phyloP scores from a whole-genome alignment of 805 yeast genomes.

The Ogataea corticis region DNA sequence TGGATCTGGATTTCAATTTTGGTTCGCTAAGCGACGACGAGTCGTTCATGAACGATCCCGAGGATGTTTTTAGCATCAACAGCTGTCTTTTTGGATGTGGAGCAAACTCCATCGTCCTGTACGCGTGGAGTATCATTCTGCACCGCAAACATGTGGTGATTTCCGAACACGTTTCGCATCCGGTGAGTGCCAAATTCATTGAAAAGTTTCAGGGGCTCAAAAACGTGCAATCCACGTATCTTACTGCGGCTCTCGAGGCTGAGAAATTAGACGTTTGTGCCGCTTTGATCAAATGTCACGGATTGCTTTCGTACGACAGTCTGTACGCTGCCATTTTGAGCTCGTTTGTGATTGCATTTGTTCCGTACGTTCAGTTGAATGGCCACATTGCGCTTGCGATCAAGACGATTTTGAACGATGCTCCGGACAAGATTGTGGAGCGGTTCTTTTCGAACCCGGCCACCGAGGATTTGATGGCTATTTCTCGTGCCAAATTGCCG shows the following conservation, averaged over 20 bases:
- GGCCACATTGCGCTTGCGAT: conserved; percentile 45
- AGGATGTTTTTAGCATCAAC: conserved; percentile 32
- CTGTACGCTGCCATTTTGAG: conserved; percentile 52
- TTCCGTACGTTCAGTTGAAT: conserved; percentile 51
- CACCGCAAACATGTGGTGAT: conserved; percentile 50
- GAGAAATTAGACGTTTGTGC: conserved; percentile 45
- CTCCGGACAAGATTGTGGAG: conserved; percentile 46
- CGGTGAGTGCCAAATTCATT: conserved; percentile 21
- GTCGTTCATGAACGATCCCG: conserved; percentile 45
- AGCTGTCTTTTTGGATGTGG: conserved; percentile 30
- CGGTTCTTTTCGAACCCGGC: conserved; percentile 48
- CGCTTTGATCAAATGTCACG: conserved; percentile 42
- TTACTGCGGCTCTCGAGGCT: conserved; percentile 41
- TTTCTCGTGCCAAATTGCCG: conserved; percentile 78
- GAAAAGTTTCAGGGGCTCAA: conserved; percentile 20
- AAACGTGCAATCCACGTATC: conserved; percentile 28
- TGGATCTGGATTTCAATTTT: conserved; percentile 56
- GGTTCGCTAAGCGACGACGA: conserved; percentile 40
- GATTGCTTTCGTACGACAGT: conserved; percentile 47
- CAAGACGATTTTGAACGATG: conserved; percentile 40
- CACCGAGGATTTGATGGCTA: conserved; percentile 44
- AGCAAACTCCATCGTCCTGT: conserved; percentile 51
- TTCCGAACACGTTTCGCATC: conserved; percentile 32
- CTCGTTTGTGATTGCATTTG: conserved; percentile 42
- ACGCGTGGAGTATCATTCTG: conserved; percentile 66